Evolutionary conservation across 2,329 filamentous ascomycete species (phyloP).

Genomic region (Fusarium sp.): DNA sequence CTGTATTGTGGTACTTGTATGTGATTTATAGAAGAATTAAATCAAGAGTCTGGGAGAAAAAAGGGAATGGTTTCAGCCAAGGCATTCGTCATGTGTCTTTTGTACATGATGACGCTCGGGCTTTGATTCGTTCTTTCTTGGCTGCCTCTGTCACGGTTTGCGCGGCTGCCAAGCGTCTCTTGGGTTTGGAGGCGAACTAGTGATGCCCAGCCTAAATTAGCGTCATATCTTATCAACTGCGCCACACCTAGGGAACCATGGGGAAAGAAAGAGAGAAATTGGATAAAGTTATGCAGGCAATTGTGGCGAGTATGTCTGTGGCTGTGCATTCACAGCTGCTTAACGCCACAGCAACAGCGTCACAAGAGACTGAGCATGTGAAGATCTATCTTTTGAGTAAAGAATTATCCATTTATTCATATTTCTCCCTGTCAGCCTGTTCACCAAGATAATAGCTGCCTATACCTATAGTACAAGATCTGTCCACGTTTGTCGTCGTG

Average conservation of each 20-base stretch:
- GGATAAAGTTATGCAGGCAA: neutral
- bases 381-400: neutral
- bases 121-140: slow-evolving; percentile 42
- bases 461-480: neutral
- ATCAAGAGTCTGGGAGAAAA: slow-evolving; percentile 2
- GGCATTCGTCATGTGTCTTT: slow-evolving; percentile 39
- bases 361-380: neutral
- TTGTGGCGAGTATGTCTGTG: neutral
- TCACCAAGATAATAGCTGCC: neutral
- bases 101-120: slow-evolving; percentile 40
- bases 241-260: slow-evolving; percentile 26
- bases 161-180: slow-evolving; percentile 41
- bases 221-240: slow-evolving; percentile 28
- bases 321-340: slow-evolving; percentile 3
- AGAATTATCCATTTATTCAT: neutral
- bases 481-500: neutral
- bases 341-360: neutral
- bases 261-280: neutral
- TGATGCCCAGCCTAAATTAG: slow-evolving; percentile 27
- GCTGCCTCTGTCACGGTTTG: slow-evolving; percentile 41
- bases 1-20: slow-evolving; percentile 1
- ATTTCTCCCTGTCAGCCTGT: neutral
- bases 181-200: slow-evolving; percentile 26
- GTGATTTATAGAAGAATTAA: slow-evolving; percentile 12
- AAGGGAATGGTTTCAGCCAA: slow-evolving; percentile 7